Conservation (phyloP, 2,329 filamentous ascomycete species). For the Penicillium sp. region DNA sequence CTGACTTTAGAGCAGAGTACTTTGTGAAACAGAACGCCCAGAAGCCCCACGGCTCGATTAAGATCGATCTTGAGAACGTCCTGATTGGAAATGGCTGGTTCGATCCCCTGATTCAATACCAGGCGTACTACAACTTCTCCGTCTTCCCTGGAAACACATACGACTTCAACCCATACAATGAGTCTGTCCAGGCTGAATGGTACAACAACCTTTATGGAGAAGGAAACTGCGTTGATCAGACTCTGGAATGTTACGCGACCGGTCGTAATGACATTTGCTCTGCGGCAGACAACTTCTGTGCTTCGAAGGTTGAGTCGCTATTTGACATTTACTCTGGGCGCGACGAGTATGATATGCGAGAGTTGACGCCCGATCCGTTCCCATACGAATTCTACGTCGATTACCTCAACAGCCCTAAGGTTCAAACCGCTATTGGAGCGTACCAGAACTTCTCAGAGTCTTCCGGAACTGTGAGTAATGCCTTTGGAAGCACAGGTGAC, state of each 20-base stretch:
- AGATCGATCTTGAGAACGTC: slow-evolving; percentile 30
- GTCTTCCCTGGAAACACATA: slow-evolving; percentile 40
- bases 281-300: background rate
- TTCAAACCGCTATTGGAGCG: background rate
- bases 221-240: slow-evolving; percentile 1
- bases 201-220: slow-evolving; percentile 4
- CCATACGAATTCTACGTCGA: slow-evolving; percentile 2
- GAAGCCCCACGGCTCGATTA: background rate
- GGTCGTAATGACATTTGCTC: background rate
- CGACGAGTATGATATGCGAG: slow-evolving; percentile 3
- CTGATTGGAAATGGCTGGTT: slow-evolving; percentile 44
- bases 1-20: background rate
- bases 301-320: background rate
- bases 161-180: slow-evolving; percentile 27
- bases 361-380: slow-evolving; percentile 1
- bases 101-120: slow-evolving; percentile 40
- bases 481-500: background rate
- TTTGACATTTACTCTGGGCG: background rate
- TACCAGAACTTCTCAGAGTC: slow-evolving; percentile 1
- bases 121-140: slow-evolving; percentile 42
- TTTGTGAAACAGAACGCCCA: background rate
- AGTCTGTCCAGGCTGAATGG: background rate
- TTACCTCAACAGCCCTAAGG: slow-evolving; percentile 1
- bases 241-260: background rate
- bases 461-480: background rate